phyloP scores from a whole-genome alignment of 2,329 filamentous ascomycete species.

The Aspergillus niger region DNA sequence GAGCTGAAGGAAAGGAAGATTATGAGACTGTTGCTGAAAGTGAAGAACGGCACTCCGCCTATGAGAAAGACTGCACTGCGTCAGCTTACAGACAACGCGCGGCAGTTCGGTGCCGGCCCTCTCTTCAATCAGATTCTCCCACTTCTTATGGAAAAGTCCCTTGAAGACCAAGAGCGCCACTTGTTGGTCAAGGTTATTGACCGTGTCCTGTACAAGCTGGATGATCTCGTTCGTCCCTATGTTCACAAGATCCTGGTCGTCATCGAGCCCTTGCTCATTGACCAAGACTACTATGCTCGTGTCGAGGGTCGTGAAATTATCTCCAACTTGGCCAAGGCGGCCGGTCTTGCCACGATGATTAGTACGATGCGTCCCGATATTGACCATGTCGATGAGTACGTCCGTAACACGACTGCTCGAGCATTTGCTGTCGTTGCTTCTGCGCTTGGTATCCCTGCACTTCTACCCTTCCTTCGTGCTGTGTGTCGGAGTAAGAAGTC shows the following conservation, averaged over 20 bases:
- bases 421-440: constrained; percentile 97
- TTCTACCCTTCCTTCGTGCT: constrained; percentile 90
- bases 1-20: constrained; percentile 98
- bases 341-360: constrained; percentile 97
- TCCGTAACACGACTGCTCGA: constrained; percentile 93
- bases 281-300: constrained; percentile 98
- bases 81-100: constrained; percentile 95
- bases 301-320: constrained; percentile 99
- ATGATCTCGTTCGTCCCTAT: constrained; percentile 92
- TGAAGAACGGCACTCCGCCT: constrained; percentile 98
- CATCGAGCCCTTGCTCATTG: constrained; percentile 97
- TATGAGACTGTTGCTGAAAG: constrained; percentile 93
- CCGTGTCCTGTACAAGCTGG: constrained; percentile 95
- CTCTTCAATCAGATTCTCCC: constrained; percentile 98
- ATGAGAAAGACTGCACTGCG: constrained; percentile 98
- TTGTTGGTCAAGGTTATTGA: constrained; percentile 98
- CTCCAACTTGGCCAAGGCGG: constrained; percentile 94
- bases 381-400: constrained; percentile 97
- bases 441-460: constrained; percentile 89
- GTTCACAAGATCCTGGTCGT: constrained; percentile 98
- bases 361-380: constrained; percentile 99
- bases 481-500: constrained; percentile 99
- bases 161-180: constrained; percentile 98
- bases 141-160: constrained; percentile 94
- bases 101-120: constrained; percentile 89